phyloP scores from a whole-genome alignment of 2,329 filamentous ascomycete species.

The Metarhizium anisopliae region DNA sequence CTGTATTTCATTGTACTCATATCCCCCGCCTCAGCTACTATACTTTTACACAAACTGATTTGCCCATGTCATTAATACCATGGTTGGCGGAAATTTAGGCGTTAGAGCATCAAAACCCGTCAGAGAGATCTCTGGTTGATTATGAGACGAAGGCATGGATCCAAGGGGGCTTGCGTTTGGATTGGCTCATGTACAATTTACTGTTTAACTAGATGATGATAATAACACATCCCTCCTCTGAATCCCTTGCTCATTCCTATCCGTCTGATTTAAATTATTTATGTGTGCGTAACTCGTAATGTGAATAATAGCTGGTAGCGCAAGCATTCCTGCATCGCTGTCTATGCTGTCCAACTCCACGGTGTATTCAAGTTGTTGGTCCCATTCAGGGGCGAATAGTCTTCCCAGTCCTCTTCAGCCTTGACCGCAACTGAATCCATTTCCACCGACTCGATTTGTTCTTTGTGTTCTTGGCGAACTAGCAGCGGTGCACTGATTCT shows the following conservation, averaged over 20 bases:
- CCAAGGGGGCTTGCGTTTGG: slow-evolving; percentile 30
- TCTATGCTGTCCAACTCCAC: slow-evolving; percentile 12
- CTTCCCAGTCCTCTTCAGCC: background rate
- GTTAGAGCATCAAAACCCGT: slow-evolving; percentile 44
- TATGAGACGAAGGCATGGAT: slow-evolving; percentile 38
- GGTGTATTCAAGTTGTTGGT: slow-evolving; percentile 11
- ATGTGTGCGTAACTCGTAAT: background rate
- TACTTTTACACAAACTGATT: slow-evolving; percentile 27
- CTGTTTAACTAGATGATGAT: slow-evolving; percentile 37
- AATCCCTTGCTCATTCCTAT: slow-evolving; percentile 1
- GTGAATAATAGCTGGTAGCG: background rate
- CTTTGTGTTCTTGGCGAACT: background rate
- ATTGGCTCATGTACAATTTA: slow-evolving; percentile 20
- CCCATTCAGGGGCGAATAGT: slow-evolving; percentile 5
- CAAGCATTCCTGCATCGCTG: background rate
- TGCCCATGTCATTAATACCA: slow-evolving; percentile 37
- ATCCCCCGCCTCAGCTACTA: slow-evolving; percentile 28
- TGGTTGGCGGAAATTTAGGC: slow-evolving; percentile 35
- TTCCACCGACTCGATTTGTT: background rate
- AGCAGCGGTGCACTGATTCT: background rate
- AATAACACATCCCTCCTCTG: slow-evolving; percentile 51
- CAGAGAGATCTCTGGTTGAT: slow-evolving; percentile 31
- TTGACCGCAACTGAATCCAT: background rate
- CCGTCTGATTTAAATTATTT: background rate
- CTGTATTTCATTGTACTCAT: slow-evolving; percentile 41